Percentiles rank a stretch among this genome's conserved stretches.
Conservation (phyloP, 2,329 filamentous ascomycete species). For the Davidsoniella virescens region DNA sequence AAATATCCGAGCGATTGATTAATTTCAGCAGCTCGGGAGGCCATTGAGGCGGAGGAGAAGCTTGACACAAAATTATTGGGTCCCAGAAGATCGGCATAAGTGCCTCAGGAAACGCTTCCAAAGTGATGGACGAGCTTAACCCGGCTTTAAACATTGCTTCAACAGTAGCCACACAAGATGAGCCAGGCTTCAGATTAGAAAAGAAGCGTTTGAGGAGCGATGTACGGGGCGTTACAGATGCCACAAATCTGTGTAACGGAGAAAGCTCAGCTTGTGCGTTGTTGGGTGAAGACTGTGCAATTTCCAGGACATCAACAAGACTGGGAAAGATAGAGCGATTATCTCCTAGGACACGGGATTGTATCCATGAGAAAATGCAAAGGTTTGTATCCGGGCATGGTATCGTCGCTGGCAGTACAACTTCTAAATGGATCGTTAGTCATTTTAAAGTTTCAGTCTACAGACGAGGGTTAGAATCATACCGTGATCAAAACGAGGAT, state of each 20-base stretch:
- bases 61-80: constrained; percentile 68
- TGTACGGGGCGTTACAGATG: constrained; percentile 45
- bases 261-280: neutral
- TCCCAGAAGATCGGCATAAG: constrained; percentile 70
- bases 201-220: constrained; percentile 55
- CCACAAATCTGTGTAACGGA: constrained; percentile 8
- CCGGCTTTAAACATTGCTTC: constrained; percentile 58
- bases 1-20: constrained; percentile 69
- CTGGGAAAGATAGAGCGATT: constrained; percentile 25
- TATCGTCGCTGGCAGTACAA: constrained; percentile 16
- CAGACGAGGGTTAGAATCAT: neutral
- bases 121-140: constrained; percentile 41
- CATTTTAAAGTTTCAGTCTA: neutral
- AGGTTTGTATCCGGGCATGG: constrained; percentile 20
- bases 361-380: constrained; percentile 37
- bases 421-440: constrained; percentile 16
- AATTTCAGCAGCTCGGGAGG: constrained; percentile 52
- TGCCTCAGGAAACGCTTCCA: constrained; percentile 75
- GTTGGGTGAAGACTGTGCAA: neutral
- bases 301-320: constrained; percentile 24
- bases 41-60: constrained; percentile 68
- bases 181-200: constrained; percentile 33
- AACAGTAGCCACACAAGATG: constrained; percentile 43
- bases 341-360: constrained; percentile 27
- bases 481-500: constrained; percentile 26